Conservation (phyloP, 306 rosid species). For the Cicer pinnatifidum region DNA sequence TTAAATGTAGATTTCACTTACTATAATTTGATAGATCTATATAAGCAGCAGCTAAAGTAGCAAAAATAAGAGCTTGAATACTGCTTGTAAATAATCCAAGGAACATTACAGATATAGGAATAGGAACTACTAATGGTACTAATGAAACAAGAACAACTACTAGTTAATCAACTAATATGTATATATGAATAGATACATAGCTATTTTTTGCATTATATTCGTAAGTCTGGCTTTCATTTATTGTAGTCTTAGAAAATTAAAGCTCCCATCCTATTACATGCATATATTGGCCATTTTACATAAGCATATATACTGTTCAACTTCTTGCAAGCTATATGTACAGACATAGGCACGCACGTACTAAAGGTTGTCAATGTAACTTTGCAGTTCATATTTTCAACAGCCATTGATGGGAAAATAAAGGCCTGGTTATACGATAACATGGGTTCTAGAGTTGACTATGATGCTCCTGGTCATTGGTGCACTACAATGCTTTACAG, state of each 20-base stretch:
- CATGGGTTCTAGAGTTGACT: constrained; percentile 86
- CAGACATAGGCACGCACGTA: background rate
- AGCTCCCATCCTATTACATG: constrained; percentile 9
- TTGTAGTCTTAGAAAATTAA: constrained; percentile 23
- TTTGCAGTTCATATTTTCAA: constrained; percentile 86
- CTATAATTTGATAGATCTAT: constrained; percentile 18
- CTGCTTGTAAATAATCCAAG: background rate
- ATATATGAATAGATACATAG: background rate
- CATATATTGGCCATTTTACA: background rate
- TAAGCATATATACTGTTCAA: constrained; percentile 13
- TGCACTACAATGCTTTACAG: constrained; percentile 87
- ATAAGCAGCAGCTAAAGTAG: background rate
- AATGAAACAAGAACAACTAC: background rate
- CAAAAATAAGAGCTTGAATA: constrained; percentile 4
- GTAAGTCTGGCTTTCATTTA: background rate
- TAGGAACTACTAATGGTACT: background rate
- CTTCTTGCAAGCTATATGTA: constrained; percentile 26
- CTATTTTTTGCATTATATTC: constrained; percentile 12
- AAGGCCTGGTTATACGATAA: constrained; percentile 91
- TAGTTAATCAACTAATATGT: constrained; percentile 3
- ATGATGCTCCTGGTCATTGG: constrained; percentile 87
- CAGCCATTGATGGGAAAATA: constrained; percentile 87
- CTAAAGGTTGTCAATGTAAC: constrained; percentile 42
- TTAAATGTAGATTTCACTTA: constrained; percentile 10
- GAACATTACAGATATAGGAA: background rate